Conservation (phyloP, 2,329 filamentous ascomycete species). For the Catunica adiposa region DNA sequence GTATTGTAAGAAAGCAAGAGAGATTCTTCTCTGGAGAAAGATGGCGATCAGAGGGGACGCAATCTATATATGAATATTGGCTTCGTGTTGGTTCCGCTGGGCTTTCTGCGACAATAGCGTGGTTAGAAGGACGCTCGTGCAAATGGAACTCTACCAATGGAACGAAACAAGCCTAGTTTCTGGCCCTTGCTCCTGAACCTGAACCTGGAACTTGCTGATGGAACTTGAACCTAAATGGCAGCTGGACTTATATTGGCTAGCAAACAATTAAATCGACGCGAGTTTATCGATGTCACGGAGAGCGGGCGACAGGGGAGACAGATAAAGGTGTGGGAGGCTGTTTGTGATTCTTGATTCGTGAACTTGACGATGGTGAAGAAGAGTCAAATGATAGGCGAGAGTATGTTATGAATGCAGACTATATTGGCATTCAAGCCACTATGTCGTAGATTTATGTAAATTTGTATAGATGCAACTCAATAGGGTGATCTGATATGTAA, state of each 20-base stretch:
- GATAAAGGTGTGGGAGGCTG: background rate
- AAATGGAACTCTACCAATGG: conserved; percentile 9
- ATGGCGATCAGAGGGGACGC: background rate
- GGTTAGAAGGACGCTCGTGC: background rate
- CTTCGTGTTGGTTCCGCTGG: background rate
- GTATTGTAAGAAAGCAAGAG: background rate
- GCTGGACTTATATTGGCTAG: background rate
- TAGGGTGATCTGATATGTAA: background rate
- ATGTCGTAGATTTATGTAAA: background rate
- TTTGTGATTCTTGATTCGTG: background rate
- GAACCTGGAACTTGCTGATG: conserved; percentile 12
- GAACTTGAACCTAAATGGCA: conserved; percentile 8
- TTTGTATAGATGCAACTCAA: background rate
- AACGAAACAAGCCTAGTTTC: conserved; percentile 14
- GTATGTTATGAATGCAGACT: background rate
- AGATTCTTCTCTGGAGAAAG: background rate
- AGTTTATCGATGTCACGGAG: background rate
- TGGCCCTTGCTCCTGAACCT: conserved; percentile 14
- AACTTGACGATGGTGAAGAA: background rate
- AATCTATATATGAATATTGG: conserved; percentile 1
- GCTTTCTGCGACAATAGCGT: background rate
- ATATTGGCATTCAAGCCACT: background rate
- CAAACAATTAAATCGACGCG: background rate
- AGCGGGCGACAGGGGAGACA: background rate
- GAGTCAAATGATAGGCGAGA: background rate